Evolutionary conservation across 257 asterid genomes (phyloP).

Genomic region (Ophiorrhiza pumila): DNA sequence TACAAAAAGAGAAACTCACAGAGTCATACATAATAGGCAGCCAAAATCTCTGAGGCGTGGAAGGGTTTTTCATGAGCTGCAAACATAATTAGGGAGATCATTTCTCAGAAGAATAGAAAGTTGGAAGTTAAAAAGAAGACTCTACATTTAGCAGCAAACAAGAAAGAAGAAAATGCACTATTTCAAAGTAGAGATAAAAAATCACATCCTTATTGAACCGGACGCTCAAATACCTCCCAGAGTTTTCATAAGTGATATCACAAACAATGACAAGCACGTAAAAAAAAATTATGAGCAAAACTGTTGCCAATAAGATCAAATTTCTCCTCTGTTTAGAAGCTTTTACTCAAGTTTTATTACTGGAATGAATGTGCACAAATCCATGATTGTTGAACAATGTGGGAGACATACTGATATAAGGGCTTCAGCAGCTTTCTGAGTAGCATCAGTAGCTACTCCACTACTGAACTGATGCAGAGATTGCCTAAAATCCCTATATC

Average conservation of each 20-base stretch:
- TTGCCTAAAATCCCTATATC: slow-evolving; percentile 90
- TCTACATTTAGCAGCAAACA: neutral
- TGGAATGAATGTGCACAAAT: neutral
- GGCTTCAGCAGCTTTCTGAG: slow-evolving; percentile 70
- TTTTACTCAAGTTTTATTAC: neutral
- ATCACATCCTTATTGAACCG: neutral
- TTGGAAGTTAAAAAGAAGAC: neutral
- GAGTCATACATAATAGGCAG: slow-evolving; percentile 74
- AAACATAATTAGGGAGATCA: too few relatives aligned
- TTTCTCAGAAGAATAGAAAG: too few relatives aligned
- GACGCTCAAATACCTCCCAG: neutral
- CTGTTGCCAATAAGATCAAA: neutral
- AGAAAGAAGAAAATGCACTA: neutral
- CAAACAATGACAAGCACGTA: neutral
- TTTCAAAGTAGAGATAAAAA: too few relatives aligned
- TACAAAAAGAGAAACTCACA: slow-evolving; percentile 36
- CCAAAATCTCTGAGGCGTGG: slow-evolving; percentile 87
- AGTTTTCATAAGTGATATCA: neutral
- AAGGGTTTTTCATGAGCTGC: slow-evolving; percentile 80
- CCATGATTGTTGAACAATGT: too few relatives aligned
- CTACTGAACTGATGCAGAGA: too few relatives aligned
- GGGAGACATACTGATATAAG: slow-evolving; percentile 65
- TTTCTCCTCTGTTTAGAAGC: too few relatives aligned
- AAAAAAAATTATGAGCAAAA: neutral
- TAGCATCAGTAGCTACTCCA: slow-evolving; percentile 52